Percentiles rank a stretch among this genome's conserved stretches.
These are phyloP conservation scores for Mycena filopes DNA, from an alignment of 768 basidiomycete genomes.

Conservation along the genomic window DNA sequence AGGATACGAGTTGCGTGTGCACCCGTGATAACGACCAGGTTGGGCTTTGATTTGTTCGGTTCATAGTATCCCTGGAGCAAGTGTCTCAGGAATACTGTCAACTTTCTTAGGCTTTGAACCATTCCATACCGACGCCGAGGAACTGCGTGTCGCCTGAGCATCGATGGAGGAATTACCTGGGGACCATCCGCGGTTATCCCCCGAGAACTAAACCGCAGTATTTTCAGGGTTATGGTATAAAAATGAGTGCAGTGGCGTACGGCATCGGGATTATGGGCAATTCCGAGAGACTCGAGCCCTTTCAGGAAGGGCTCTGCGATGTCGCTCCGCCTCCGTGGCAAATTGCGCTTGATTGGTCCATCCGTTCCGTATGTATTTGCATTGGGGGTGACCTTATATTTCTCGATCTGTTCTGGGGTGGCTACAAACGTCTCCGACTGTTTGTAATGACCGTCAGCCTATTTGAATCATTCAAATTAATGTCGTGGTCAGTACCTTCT, in stretches of 20 bases:
- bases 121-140: conserved; percentile 33
- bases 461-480: too few relatives aligned
- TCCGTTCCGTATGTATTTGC: conserved; percentile 16
- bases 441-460: not conserved
- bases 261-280: conserved; percentile 31
- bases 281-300: conserved; percentile 27
- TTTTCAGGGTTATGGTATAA: too few relatives aligned
- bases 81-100: too few relatives aligned
- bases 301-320: conserved; percentile 15
- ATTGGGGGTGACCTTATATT: conserved; percentile 8
- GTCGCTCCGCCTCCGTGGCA: conserved; percentile 17
- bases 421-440: conserved; percentile 30
- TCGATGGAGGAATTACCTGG: conserved; percentile 28
- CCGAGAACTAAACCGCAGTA: conserved; percentile 35
- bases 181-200: conserved; percentile 33
- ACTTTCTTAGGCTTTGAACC: too few relatives aligned
- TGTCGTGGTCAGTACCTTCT: conserved; percentile 19
- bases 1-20: conserved; percentile 37
- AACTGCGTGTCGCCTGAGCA: conserved; percentile 28
- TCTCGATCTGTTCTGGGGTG: not conserved
- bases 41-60: conserved; percentile 54
- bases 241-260: conserved; percentile 21
- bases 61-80: conserved; percentile 63
- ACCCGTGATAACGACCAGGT: conserved; percentile 38
- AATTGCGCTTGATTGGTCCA: conserved; percentile 33